Evolutionary conservation across 1,284 basidiomycete genomes (phyloP), one percentile per base, ranked within the genome.

Genomic region (Leccinum subrobustum): DNA sequence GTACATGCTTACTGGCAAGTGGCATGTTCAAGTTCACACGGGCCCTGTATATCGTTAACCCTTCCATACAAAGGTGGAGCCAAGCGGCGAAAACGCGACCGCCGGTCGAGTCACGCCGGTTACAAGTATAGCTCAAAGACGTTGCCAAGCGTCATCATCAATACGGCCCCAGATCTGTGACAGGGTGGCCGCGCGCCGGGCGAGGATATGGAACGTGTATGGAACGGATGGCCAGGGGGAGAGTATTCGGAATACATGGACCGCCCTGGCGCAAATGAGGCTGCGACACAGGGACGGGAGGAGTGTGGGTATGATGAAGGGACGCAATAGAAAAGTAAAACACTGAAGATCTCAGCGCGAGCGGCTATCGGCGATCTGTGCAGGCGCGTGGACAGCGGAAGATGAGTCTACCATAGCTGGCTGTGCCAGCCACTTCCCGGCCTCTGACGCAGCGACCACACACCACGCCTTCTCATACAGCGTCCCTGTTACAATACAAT

Each of bases 311-410:
- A 42, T 6, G 42, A 44, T 44, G 9, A 44, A 44, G 42, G 42
- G 42, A 20, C 42, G 42, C 18, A 44, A 44, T 44, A 44, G 42
- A 44, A 44, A 44, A 44, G 18, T 44, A 44, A 44, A 44, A 44
- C 42, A 7, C 14, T 9, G 5, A 37, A 33, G 56, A 57, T 57
- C 47, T 31, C 37, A n/a, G 51, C 59, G 59, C 51, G 29, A 37
- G 51, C 65, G 71, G 69, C 44, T 54, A 56, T 29, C 31, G 35
- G 67, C 65, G 72, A 52, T 54, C 54, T 48, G 42, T 29, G 50
- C 25, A 50, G 16, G 33, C 47, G 62, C 63, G 55, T 50, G 20
- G 44, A 63, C 23, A 61, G 50, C 69, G 70, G 71, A 73, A 18
- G n/a, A 44, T 44, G 42, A 44, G 42, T 71, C 69, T 73, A 42